Conservation (phyloP, 202 grass and related monocot species). For the Zoysia matrella region DNA sequence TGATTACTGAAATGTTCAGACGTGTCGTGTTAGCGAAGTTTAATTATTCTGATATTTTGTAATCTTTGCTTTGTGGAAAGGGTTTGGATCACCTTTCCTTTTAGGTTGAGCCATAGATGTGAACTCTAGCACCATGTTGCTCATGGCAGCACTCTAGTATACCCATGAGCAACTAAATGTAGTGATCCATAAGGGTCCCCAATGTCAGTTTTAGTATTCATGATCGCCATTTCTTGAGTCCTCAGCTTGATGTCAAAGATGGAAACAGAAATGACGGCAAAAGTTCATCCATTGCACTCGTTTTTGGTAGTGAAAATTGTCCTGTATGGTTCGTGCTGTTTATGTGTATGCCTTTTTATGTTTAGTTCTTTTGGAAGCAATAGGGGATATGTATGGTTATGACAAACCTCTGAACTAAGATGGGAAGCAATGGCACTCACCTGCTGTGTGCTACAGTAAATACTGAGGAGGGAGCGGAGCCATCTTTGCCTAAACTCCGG, state of each 20-base stretch:
- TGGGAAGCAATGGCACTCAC: too few relatives aligned
- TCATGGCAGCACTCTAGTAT: conserved; percentile 17
- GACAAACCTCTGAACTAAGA: too few relatives aligned
- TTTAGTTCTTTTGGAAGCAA: background rate
- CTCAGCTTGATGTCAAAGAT: background rate
- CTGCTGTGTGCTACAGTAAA: too few relatives aligned
- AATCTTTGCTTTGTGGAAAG: conserved; percentile 23
- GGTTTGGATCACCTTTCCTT: background rate
- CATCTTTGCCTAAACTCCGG: background rate
- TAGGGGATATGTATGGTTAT: background rate
- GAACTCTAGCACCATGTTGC: background rate
- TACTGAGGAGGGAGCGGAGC: background rate
- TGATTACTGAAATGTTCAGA: conserved; percentile 39
- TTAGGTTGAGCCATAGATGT: background rate
- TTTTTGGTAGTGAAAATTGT: background rate
- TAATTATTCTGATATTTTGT: conserved; percentile 23
- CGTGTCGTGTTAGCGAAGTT: conserved; percentile 8
- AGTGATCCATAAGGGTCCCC: background rate
- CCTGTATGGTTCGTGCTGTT: background rate
- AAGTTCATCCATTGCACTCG: background rate
- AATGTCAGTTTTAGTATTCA: background rate
- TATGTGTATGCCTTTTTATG: background rate
- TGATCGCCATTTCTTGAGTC: background rate
- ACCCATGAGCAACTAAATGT: conserved; percentile 25
- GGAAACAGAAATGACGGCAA: background rate